Conservation (phyloP, 768 basidiomycete genomes). For the Suillus decipiens region DNA sequence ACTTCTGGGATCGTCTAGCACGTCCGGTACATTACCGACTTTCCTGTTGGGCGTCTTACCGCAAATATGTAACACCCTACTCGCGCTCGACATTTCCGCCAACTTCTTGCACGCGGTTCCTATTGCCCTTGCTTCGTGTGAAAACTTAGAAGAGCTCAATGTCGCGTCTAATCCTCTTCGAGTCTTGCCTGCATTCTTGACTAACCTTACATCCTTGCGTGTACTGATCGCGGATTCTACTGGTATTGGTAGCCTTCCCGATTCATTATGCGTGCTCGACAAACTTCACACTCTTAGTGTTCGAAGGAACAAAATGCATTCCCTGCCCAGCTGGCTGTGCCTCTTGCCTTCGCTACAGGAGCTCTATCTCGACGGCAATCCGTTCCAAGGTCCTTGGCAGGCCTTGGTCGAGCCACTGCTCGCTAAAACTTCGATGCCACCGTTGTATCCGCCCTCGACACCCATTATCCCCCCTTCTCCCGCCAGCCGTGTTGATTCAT, state of each 20-base stretch:
- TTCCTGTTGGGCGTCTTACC: conserved; percentile 75
- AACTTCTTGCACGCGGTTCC: conserved; percentile 87
- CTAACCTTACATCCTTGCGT: conserved; percentile 71
- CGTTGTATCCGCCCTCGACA: conserved; percentile 65
- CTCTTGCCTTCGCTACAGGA: conserved; percentile 83
- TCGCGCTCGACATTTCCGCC: conserved; percentile 91
- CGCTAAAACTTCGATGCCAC: conserved; percentile 58
- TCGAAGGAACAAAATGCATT: conserved; percentile 83
- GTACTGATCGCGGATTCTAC: conserved; percentile 94
- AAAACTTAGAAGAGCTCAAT: conserved; percentile 89
- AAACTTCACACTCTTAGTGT: conserved; percentile 88
- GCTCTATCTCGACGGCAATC: conserved; percentile 92
- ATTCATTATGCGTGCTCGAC: conserved; percentile 69
- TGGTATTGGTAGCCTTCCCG: conserved; percentile 75
- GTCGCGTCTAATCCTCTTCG: conserved; percentile 89
- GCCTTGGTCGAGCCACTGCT: conserved; percentile 85
- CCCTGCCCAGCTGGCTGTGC: conserved; percentile 94
- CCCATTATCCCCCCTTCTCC: conserved; percentile 58
- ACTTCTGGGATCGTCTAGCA: conserved; percentile 78
- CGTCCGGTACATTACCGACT: conserved; percentile 73
- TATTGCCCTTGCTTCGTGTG: conserved; percentile 77
- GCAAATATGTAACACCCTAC: conserved; percentile 71
- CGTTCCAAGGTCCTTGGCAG: conserved; percentile 93
- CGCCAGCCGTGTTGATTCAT: conserved; percentile 46
- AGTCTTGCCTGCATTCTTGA: conserved; percentile 88